Base-by-base conservation (phyloP, 176 grass and related monocot species). In the Saccharum spontaneum region DNA sequence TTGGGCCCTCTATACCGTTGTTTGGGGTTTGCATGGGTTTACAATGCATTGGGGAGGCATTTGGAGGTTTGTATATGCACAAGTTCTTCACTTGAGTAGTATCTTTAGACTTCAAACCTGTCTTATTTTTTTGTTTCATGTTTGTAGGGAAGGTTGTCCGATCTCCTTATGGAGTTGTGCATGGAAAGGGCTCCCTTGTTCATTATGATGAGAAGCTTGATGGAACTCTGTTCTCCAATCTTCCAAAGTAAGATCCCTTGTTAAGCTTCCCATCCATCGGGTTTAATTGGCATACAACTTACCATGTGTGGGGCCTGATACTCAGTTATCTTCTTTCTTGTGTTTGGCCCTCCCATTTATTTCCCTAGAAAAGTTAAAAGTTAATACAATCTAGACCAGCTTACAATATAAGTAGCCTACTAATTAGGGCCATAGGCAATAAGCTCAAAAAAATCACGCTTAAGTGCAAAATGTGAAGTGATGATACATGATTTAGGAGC, bases 1-100 rank as follows among this genome's bases (percentile, higher is more conserved):
- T 97, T 76, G 94, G 94, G 3, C 91, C 94, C 22, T 90, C 82
- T 23, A 86, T 91, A 81, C 91, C 94, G 1, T 73, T 97, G 34
- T 97, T 97, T 90, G 94, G 94, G 57, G 91, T 97, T 88, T 97
- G 94, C 82, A 97, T 97, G 94, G 94, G 94, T 69, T 90, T 97
- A 69, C 89, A 93, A 33, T 97, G 94, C 33, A 97, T 97, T 39
- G 91, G 91, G 88, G 91, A 97, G 70, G 94, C 94, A 36, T 93
- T 93, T 82, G 94, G 94, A 91, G 94, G 94, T 93, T 81, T 68
- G 69, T 71, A 10, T 67, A 28, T 67, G 23, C 26, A 57, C 46
- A 81, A 81, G 45, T 76, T 81, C 23, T 68, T 73, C 61, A 75
- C 18, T 75, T 36, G 28, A 55, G 17, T 33, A 57, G 13, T 67